Evolutionary conservation across 2,329 filamentous ascomycete species (phyloP), one percentile per base, ranked within the genome.

Genomic region (Cladobotryum protrusum): DNA sequence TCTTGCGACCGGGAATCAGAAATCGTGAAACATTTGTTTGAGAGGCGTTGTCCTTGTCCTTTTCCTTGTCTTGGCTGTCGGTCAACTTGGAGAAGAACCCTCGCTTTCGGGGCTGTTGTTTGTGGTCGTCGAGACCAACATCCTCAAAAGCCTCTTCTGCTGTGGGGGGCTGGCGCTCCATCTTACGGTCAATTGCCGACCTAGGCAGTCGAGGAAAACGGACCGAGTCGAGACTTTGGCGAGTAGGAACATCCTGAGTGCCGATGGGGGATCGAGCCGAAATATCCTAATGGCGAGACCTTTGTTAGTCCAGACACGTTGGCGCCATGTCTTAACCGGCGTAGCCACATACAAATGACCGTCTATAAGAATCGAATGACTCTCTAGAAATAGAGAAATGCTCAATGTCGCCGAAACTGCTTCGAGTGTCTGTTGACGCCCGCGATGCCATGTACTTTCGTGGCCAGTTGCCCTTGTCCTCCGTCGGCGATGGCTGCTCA

Each of bases 381-480:
- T 97, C 93, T 61, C 92, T 82, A 35, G 91, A 96, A 66, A 97
- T 97, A 56, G 87, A 89, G 66, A 97, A 97, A 13, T 87, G 90
- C 65, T 97, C 92, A 59, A 90, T 91, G 54, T 95, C 89, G 60
- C 84, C 83, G 52, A 88, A 74, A 59, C 86, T 81, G 63, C 78
- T 82, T 49, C 71, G 70, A 32, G 73, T 77, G 56, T 81, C 77
- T 57, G 72, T 75, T 5, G 81, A 83, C 40, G 71, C 72, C 49
- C 77, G 72, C 9, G 78, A 76, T 12, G 69, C 63, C 50, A 81
- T 67, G 54, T 76, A 74, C 54, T 75, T 72, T 57, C 75, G 74
- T 20, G 77, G 77, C 90, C 90, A 96, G 60, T 89, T 85, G 54
- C 79, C 79, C 63, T 88, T 89, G 66, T 89, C 89, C 69, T 96